phyloP scores from a whole-genome alignment of 164 flowering plant genomes.

The Dillenia suffruticosa region DNA sequence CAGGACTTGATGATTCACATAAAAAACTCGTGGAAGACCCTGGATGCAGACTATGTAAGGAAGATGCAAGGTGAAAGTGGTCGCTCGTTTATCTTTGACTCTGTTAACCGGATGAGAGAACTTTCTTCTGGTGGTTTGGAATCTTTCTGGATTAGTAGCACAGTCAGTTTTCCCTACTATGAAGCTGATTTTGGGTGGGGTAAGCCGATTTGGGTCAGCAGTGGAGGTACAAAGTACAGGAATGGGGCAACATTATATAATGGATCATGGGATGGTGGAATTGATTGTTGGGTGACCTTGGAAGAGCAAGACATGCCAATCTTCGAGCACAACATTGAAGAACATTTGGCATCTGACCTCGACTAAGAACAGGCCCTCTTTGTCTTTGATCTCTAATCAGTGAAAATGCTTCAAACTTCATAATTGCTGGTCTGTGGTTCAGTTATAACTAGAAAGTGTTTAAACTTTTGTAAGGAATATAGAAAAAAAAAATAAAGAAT shows the following conservation, averaged over 20 bases:
- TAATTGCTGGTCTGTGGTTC: too few species aligned
- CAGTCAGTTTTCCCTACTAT: conserved; percentile 24
- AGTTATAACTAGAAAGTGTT: too few species aligned
- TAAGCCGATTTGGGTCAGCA: conserved; percentile 22
- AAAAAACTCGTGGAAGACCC: conserved; percentile 7
- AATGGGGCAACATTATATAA: conserved; percentile 13
- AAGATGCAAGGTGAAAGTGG: conserved; percentile 1
- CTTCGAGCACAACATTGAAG: not conserved
- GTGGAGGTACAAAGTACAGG: not conserved
- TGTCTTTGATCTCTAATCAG: too few species aligned
- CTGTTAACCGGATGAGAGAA: not conserved
- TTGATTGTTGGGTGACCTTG: conserved; percentile 21
- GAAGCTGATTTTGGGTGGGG: conserved; percentile 22
- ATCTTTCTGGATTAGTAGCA: conserved; percentile 12
- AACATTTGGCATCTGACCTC: too few species aligned
- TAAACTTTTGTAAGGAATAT: too few species aligned
- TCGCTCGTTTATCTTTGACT: not conserved
- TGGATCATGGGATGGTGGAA: conserved; percentile 19
- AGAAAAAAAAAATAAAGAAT: too few species aligned
- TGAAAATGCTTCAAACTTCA: too few species aligned
- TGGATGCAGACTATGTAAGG: conserved; percentile 7
- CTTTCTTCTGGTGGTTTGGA: conserved; percentile 4
- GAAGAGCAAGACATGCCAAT: conserved; percentile 4
- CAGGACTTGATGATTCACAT: conserved; percentile 8
- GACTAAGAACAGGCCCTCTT: too few species aligned